A percentile compares a stretch with the other conserved stretches of the same genome.
These are phyloP conservation scores for Talaromyces amestolkiae DNA, from an alignment of 2,329 filamentous ascomycete genomes.

Conservation along the genomic window DNA sequence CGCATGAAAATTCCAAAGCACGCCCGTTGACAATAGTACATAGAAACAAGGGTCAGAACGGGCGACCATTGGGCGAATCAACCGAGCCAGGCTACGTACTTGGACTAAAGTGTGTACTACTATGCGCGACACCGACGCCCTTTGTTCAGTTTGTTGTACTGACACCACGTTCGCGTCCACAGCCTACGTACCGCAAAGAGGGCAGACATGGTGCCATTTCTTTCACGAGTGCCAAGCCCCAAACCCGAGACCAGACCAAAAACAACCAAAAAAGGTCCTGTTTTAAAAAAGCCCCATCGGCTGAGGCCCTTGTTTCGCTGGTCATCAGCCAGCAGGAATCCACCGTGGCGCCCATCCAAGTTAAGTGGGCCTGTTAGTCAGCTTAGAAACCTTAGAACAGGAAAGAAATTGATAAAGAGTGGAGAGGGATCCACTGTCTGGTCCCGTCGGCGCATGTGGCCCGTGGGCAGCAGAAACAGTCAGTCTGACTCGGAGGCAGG, in stretches of 20 bases:
- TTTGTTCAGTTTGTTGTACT: background rate
- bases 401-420: background rate
- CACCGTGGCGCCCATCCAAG: background rate
- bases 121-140: background rate
- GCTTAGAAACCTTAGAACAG: background rate
- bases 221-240: background rate
- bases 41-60: background rate
- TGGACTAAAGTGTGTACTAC: background rate
- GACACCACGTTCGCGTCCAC: background rate
- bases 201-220: background rate
- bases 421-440: conserved; percentile 1
- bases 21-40: background rate
- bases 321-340: conserved; percentile 1
- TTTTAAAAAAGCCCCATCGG: conserved; percentile 4
- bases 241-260: background rate
- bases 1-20: background rate
- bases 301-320: background rate
- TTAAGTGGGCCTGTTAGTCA: background rate
- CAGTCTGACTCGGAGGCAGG: background rate
- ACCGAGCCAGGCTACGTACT: background rate
- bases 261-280: background rate
- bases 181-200: background rate
- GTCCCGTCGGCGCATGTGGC: conserved; percentile 15
- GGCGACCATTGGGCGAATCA: background rate
- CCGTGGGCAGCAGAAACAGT: conserved; percentile 6